A percentile compares a stretch with the other conserved stretches of the same genome.
phyloP scores from a whole-genome alignment of 345 rosid species.

The Boechera retrofracta region DNA sequence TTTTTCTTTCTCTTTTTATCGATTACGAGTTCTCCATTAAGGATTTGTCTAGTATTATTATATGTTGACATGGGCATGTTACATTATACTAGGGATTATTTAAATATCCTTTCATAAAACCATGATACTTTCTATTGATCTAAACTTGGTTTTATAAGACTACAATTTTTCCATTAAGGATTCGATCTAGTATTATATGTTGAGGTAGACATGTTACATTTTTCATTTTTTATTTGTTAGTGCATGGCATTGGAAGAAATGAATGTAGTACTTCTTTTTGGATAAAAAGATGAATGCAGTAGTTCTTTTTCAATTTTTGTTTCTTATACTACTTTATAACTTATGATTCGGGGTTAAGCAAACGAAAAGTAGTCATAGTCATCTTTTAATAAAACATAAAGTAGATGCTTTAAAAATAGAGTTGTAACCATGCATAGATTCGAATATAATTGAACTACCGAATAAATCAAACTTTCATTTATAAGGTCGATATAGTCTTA shows the following conservation, averaged over 20 bases:
- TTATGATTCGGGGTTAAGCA: conserved; percentile 39
- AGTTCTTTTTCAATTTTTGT: background rate
- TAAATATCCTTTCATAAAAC: background rate
- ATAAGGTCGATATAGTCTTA: conserved; percentile 28
- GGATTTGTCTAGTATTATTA: background rate
- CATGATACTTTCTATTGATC: background rate
- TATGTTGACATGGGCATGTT: conserved; percentile 20
- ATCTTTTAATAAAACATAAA: conserved; percentile 39
- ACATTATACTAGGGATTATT: background rate
- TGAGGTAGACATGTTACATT: conserved; percentile 6
- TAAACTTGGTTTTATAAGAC: background rate
- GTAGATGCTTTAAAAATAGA: conserved; percentile 33
- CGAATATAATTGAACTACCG: conserved; percentile 26
- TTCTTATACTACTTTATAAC: background rate
- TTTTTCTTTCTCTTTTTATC: background rate
- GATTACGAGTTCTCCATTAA: conserved; percentile 8
- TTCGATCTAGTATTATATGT: background rate
- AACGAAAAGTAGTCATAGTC: conserved; percentile 36
- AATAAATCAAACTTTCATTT: conserved; percentile 28
- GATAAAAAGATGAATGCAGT: background rate
- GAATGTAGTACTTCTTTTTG: background rate
- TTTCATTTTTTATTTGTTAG: background rate
- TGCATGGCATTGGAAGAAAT: conserved; percentile 10
- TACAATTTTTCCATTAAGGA: background rate
- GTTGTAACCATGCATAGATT: conserved; percentile 23